These are phyloP conservation scores for Globisporangium yorkense DNA, from an alignment of 352 stramenopile genomes.

Conservation along the genomic window DNA sequence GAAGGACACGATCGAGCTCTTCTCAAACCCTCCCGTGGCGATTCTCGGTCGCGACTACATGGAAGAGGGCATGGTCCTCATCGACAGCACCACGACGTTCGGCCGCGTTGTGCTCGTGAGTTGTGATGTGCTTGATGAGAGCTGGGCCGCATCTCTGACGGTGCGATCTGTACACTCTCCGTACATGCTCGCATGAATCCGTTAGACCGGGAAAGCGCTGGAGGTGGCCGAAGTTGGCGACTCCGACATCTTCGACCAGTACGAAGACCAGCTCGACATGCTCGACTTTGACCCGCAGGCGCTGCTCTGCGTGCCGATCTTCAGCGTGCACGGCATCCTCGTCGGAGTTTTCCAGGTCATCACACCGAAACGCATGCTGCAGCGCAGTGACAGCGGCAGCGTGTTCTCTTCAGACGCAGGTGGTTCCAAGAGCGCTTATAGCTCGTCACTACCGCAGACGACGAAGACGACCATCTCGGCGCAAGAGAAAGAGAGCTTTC, in stretches of 20 bases:
- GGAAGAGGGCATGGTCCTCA: slow-evolving; percentile 44
- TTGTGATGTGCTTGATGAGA: not conserved
- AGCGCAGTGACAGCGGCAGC: not conserved
- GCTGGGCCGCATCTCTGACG: too few species aligned
- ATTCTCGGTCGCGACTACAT: slow-evolving; percentile 40
- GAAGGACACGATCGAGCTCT: slow-evolving; percentile 52
- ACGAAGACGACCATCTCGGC: slow-evolving; percentile 21
- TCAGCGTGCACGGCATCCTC: slow-evolving; percentile 56
- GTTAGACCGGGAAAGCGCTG: slow-evolving; percentile 39
- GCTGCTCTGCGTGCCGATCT: slow-evolving; percentile 48
- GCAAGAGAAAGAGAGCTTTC: slow-evolving; percentile 31
- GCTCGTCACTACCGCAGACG: not conserved
- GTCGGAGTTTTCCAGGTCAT: slow-evolving; percentile 62
- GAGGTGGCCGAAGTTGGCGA: slow-evolving; percentile 44
- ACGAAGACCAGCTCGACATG: slow-evolving; percentile 61
- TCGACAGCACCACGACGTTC: slow-evolving; percentile 62
- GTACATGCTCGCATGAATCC: slow-evolving; percentile 6
- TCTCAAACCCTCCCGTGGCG: slow-evolving; percentile 51
- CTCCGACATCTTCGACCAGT: slow-evolving; percentile 51
- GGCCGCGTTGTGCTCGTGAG: slow-evolving; percentile 59
- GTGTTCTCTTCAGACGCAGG: not conserved
- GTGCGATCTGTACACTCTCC: not conserved
- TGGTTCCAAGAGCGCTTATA: not conserved
- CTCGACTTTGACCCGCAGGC: slow-evolving; percentile 59
- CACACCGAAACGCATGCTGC: slow-evolving; percentile 26